Evolutionary conservation across 129 eudicot species (phyloP).

Genomic region (Lonicera japonica): DNA sequence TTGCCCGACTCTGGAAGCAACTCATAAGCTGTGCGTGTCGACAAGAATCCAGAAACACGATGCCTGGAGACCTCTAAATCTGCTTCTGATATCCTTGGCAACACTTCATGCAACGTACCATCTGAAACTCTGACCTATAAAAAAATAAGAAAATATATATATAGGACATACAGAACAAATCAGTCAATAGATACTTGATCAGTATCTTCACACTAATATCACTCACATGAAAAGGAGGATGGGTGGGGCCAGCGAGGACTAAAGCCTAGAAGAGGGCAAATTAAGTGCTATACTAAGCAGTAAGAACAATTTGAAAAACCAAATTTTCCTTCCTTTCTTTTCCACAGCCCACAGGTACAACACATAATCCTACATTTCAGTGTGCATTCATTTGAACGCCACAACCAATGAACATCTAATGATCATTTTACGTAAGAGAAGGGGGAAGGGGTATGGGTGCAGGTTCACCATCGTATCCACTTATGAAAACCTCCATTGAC

Average conservation of each 20-base stretch:
- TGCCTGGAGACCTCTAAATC: slow-evolving; percentile 72
- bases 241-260: neutral
- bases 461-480: too few relatives aligned
- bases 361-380: neutral
- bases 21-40: slow-evolving; percentile 75
- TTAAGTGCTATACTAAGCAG: neutral
- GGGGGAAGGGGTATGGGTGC: too few relatives aligned
- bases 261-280: neutral
- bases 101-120: slow-evolving; percentile 40
- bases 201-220: neutral
- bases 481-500: too few relatives aligned
- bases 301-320: neutral
- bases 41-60: slow-evolving; percentile 55
- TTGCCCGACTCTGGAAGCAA: slow-evolving; percentile 93
- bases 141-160: neutral
- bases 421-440: too few relatives aligned
- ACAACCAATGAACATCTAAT: too few relatives aligned
- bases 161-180: neutral
- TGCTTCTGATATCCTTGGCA: slow-evolving; percentile 57
- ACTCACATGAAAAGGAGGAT: neutral
- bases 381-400: too few relatives aligned
- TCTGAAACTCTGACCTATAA: slow-evolving; percentile 63
- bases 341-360: neutral
- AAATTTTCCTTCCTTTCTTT: neutral
- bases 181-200: neutral